These are phyloP conservation scores for Lentinus polychrous DNA, from an alignment of 1,284 basidiomycete genomes.

Conservation along the genomic window DNA sequence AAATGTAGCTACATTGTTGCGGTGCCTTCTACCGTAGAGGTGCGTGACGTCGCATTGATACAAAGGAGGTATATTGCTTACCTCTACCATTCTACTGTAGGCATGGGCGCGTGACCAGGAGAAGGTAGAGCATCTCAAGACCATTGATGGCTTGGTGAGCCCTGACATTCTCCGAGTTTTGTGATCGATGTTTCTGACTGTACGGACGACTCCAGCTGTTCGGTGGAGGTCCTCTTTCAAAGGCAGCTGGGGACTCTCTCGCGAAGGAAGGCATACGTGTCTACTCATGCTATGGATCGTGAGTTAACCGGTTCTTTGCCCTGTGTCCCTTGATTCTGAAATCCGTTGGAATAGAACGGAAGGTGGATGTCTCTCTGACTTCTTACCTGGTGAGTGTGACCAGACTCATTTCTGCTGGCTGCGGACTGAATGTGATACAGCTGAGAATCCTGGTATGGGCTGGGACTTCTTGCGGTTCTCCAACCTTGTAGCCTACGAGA, in stretches of 20 bases:
- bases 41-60: conserved; percentile 8
- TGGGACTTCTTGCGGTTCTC: conserved; percentile 18
- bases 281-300: conserved; percentile 20
- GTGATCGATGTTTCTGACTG: neutral
- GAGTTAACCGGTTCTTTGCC: too few species aligned
- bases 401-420: neutral
- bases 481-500: conserved; percentile 1
- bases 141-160: conserved; percentile 16
- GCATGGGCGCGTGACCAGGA: conserved; percentile 15
- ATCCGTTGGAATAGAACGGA: conserved; percentile 15
- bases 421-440: neutral
- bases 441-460: conserved; percentile 12
- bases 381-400: neutral
- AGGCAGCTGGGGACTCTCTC: conserved; percentile 20
- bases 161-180: neutral
- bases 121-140: conserved; percentile 13
- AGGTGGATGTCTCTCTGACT: conserved; percentile 7
- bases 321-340: too few species aligned
- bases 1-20: conserved; percentile 15
- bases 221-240: conserved; percentile 23
- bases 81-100: conserved; percentile 3
- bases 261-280: conserved; percentile 18
- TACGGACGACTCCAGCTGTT: conserved; percentile 17
- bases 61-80: neutral
- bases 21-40: conserved; percentile 24